Evolutionary conservation across 78 protist species (phyloP).

Genomic region (Polysphondylium violaceum): DNA sequence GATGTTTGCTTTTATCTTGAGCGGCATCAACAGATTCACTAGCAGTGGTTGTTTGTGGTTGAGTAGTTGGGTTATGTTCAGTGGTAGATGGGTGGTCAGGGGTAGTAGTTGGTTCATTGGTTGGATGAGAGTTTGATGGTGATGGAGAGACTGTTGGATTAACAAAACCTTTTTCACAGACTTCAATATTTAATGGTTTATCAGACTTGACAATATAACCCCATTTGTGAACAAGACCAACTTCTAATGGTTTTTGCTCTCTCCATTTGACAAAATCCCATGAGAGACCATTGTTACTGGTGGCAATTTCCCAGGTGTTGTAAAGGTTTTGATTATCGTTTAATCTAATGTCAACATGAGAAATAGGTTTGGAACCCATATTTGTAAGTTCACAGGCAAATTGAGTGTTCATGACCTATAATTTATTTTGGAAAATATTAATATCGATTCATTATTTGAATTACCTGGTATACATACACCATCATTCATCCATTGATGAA

Average conservation of each 20-base stretch:
- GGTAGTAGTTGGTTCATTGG: too few species aligned
- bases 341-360: constrained; percentile 8
- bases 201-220: neutral
- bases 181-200: constrained; percentile 20
- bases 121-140: too few species aligned
- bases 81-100: too few species aligned
- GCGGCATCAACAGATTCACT: too few species aligned
- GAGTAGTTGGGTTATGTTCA: too few species aligned
- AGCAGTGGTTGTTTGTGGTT: too few species aligned
- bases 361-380: constrained; percentile 20
- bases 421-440: too few species aligned
- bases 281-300: constrained; percentile 30
- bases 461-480: too few species aligned
- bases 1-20: too few species aligned
- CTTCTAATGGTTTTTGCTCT: neutral
- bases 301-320: constrained; percentile 10
- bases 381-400: constrained; percentile 21
- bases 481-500: neutral
- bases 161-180: constrained; percentile 50
- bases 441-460: too few species aligned
- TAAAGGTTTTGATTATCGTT: neutral
- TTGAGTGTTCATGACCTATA: neutral
- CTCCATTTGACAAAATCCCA: constrained; percentile 29
- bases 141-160: neutral
- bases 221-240: constrained; percentile 24